Conservation (phyloP, 768 basidiomycete species). For the Mycena pura region DNA sequence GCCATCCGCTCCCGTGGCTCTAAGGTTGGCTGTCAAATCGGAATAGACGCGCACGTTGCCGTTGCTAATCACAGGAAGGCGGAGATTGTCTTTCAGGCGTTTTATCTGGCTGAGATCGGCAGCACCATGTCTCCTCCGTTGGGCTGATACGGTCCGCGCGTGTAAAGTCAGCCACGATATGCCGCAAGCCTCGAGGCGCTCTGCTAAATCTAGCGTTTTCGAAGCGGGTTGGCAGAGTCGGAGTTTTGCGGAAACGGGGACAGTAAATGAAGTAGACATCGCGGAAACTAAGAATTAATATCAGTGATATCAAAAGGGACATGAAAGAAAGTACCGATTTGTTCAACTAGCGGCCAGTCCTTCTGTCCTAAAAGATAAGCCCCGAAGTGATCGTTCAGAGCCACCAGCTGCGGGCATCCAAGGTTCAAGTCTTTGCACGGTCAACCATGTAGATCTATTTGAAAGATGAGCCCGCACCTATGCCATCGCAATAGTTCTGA, state of each 20-base stretch:
- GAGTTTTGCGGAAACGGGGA: slow-evolving; percentile 73
- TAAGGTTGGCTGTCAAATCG: slow-evolving; percentile 62
- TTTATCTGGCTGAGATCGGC: slow-evolving; percentile 71
- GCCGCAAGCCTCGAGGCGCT: slow-evolving; percentile 66
- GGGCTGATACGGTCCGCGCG: slow-evolving; percentile 74
- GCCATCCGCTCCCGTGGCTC: slow-evolving; percentile 69
- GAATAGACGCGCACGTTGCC: slow-evolving; percentile 73
- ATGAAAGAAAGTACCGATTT: slow-evolving; percentile 54
- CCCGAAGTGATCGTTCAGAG: slow-evolving; percentile 71
- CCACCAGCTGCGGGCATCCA: slow-evolving; percentile 79
- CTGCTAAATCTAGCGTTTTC: slow-evolving; percentile 62
- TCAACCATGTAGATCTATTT: slow-evolving; percentile 5
- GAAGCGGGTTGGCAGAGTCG: slow-evolving; percentile 60
- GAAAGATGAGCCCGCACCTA: slow-evolving; percentile 58
- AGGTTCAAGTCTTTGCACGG: slow-evolving; percentile 71
- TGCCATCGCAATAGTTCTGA: slow-evolving; percentile 67
- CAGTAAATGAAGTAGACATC: slow-evolving; percentile 65
- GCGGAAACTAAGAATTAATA: slow-evolving; percentile 56
- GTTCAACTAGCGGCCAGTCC: slow-evolving; percentile 73
- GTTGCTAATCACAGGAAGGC: slow-evolving; percentile 74
- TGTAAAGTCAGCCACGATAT: slow-evolving; percentile 77
- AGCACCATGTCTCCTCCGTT: slow-evolving; percentile 71
- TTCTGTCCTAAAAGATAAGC: slow-evolving; percentile 77
- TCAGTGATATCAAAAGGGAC: not conserved
- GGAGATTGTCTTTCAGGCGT: slow-evolving; percentile 55